Percentiles rank a stretch among this genome's conserved stretches.
phyloP scores from a whole-genome alignment of 805 yeast species.

The Kregervanrija delftensis region DNA sequence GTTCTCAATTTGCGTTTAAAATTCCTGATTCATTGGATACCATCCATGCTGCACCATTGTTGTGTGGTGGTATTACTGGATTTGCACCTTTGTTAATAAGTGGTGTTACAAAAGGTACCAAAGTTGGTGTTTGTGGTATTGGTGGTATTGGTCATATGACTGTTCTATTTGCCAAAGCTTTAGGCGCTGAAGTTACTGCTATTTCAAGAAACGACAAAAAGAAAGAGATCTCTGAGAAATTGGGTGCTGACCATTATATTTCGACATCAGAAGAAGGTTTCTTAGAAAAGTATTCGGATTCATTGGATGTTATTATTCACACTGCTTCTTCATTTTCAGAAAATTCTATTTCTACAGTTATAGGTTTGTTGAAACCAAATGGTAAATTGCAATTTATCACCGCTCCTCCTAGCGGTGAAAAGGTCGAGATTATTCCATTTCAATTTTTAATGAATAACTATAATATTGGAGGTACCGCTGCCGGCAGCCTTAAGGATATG shows the following conservation, averaged over 20 bases:
- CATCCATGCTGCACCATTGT: conserved; percentile 42
- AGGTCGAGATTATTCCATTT: conserved; percentile 28
- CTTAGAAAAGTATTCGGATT: conserved; percentile 25
- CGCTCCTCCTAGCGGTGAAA: conserved; percentile 32
- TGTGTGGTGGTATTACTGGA: conserved; percentile 53
- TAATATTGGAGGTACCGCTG: conserved; percentile 25
- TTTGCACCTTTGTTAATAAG: conserved; percentile 38
- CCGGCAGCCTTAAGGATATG: conserved; percentile 43
- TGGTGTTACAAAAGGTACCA: conserved; percentile 42
- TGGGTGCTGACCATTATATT: conserved; percentile 49
- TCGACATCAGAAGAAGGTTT: conserved; percentile 48
- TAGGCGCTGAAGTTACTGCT: conserved; percentile 55
- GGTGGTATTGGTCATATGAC: conserved; percentile 45
- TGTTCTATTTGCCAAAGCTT: conserved; percentile 45
- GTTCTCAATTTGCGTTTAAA: conserved; percentile 38
- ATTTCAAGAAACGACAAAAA: conserved; percentile 46
- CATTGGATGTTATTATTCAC: conserved; percentile 40
- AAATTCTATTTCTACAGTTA: conserved; percentile 19
- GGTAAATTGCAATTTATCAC: conserved; percentile 26
- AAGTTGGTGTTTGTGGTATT: conserved; percentile 43
- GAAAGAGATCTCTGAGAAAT: conserved; percentile 38
- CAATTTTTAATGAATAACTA: conserved; percentile 28
- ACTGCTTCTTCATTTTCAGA: conserved; percentile 39
- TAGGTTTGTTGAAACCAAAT: conserved; percentile 21
- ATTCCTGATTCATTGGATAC: conserved; percentile 40